Base-by-base conservation (phyloP, 768 basidiomycete species). In the Kwoniella pini region DNA sequence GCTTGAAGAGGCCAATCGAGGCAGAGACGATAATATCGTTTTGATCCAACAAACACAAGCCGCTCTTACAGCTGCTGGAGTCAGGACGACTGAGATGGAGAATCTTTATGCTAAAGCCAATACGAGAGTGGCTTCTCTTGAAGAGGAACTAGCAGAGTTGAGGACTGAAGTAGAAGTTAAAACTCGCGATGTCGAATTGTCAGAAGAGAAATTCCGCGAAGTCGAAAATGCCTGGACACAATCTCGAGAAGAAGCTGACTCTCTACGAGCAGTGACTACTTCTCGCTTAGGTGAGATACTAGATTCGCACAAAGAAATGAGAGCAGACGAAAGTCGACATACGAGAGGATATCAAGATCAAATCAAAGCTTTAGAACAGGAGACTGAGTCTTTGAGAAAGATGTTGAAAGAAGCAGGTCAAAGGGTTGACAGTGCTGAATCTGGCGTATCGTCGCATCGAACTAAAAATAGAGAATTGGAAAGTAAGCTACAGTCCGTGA, bases 171-270 rank as follows among this genome's bases (percentile, higher is more conserved):
- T 96, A 19, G 91, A 95, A 76, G 80, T 85, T 2, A 84, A 86
- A 60, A 84, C 83, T 1, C 81, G 84, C 2, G 94, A 96, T 76
- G 84, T 86, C 15, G 91, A 94, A 62, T 78, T 85, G 9, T 82
- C 87, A 5, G 84, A 85, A 44, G 79, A 82, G 10, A 82, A 88
- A 55, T 79, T 94, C 42, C 81, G 84, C 24, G 90, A 94, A 54
- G 86, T 88, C 42, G 94, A 96, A 80, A 91, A 89, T 72, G 86
- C 88, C 9, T 96, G 92, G 87, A 85, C 89, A 24, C 89, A 91
- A 77, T 91, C 91, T 42, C 86, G 92, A 13, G 89, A 94, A 79
- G 92, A 97, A 81, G 91, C 92, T 2, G 94, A 96, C 76, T 86
- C 88, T 1, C 86, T 93, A 77, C 83, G 92, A 54, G 88, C 89